A percentile compares a stretch with the other conserved stretches of the same genome.
phyloP scores from a whole-genome alignment of 73 alveolate genomes.

The Paramecium biaurelia region DNA sequence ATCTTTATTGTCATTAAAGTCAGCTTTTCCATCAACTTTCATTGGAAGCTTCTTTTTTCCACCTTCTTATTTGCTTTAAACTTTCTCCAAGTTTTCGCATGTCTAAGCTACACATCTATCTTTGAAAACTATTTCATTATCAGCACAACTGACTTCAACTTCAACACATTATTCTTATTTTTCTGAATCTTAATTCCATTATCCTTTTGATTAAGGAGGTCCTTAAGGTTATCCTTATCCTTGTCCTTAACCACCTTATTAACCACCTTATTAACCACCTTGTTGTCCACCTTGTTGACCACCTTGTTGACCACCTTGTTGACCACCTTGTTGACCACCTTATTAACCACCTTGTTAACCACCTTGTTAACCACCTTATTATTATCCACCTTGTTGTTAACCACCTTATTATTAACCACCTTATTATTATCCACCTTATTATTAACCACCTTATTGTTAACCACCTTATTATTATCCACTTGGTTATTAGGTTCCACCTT shows the following conservation, averaged over 20 bases:
- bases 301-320: not conserved
- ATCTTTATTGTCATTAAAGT: not conserved
- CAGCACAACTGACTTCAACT: not conserved
- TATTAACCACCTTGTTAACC: not conserved
- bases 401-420: not conserved
- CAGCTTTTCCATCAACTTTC: not conserved
- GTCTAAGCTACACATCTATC: not conserved
- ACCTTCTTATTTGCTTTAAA: not conserved
- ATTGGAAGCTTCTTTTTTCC: conserved; percentile 8
- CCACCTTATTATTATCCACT: not conserved
- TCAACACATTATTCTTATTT: not conserved
- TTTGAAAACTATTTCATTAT: not conserved
- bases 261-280: not conserved
- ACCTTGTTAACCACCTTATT: not conserved
- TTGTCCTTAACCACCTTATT: not conserved
- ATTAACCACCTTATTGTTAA: not conserved
- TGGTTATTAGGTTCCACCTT: not conserved
- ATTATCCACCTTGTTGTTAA: not conserved
- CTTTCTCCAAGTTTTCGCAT: not conserved
- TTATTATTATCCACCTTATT: not conserved
- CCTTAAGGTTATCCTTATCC: conserved; percentile 1
- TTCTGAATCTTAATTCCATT: not conserved
- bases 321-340: not conserved
- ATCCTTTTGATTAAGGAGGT: conserved; percentile 8
- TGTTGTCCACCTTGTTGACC: not conserved